Evolutionary conservation across 805 yeast species (phyloP).

Genomic region (Kuraishia piskuri): DNA sequence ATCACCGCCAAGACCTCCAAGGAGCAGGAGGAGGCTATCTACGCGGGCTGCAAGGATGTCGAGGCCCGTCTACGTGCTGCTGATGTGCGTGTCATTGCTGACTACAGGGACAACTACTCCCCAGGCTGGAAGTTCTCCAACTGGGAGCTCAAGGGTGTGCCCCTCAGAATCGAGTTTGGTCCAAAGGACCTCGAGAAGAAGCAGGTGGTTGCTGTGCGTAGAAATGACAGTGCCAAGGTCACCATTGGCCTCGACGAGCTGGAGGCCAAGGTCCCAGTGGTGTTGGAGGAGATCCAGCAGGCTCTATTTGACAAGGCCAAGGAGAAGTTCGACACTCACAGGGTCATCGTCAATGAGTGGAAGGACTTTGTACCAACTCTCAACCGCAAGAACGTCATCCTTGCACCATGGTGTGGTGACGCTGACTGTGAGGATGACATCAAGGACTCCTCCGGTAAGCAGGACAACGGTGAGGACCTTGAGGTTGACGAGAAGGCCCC

Average conservation of each 20-base stretch:
- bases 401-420: conserved; percentile 97
- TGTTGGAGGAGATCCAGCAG: conserved; percentile 74
- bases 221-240: conserved; percentile 78
- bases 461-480: conserved; percentile 75
- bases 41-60: conserved; percentile 59
- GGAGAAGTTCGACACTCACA: conserved; percentile 73
- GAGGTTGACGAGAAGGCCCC: conserved; percentile 95
- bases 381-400: conserved; percentile 81
- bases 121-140: conserved; percentile 99
- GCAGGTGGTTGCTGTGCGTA: conserved; percentile 83
- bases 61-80: conserved; percentile 51
- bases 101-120: conserved; percentile 88
- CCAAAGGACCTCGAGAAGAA: conserved; percentile 85
- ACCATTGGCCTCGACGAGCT: conserved; percentile 58
- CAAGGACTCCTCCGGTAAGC: conserved; percentile 79
- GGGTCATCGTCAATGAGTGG: conserved; percentile 77
- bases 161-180: conserved; percentile 90
- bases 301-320: conserved; percentile 75
- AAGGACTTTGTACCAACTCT: conserved; percentile 87
- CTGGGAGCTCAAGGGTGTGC: conserved; percentile 94
- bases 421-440: conserved; percentile 94
- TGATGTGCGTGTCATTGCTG: conserved; percentile 74
- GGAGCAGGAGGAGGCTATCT: conserved; percentile 64
- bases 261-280: conserved; percentile 57
- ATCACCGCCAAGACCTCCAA: conserved; percentile 77